These are phyloP conservation scores for Podaxis rugospora DNA, from an alignment of 768 basidiomycete genomes.

Conservation along the genomic window DNA sequence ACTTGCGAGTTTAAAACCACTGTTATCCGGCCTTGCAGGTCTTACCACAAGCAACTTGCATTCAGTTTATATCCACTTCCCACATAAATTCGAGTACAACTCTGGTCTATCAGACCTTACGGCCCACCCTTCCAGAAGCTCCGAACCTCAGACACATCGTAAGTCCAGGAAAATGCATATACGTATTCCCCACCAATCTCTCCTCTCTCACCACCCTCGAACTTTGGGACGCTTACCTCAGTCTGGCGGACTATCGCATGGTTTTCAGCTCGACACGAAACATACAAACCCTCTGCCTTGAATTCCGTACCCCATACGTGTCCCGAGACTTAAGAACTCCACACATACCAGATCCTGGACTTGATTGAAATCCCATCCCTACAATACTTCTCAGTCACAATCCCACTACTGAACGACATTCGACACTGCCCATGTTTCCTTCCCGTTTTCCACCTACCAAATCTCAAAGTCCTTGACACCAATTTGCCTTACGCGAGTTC, in stretches of 20 bases:
- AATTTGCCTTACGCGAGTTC: not conserved
- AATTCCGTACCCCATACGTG: not conserved
- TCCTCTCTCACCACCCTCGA: not conserved
- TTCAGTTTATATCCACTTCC: not conserved
- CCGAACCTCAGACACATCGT: not conserved
- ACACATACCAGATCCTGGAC: not conserved
- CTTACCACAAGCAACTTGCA: not conserved
- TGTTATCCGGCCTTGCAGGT: not conserved
- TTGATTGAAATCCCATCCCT: slow-evolving; percentile 20
- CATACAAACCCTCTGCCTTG: not conserved
- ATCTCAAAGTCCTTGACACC: slow-evolving; percentile 29
- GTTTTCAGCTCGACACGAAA: not conserved
- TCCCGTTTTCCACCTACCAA: slow-evolving; percentile 17
- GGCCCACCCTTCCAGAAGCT: not conserved
- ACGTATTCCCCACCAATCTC: not conserved
- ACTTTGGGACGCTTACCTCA: not conserved
- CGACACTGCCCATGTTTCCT: slow-evolving; percentile 20
- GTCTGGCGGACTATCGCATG: not conserved
- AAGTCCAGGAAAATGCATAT: not conserved
- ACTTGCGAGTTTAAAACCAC: not conserved
- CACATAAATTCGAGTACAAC: not conserved
- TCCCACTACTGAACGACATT: slow-evolving; percentile 11
- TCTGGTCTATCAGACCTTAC: not conserved
- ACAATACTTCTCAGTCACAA: slow-evolving; percentile 20
- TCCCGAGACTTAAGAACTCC: not conserved